A percentile compares a stretch with the other conserved stretches of the same genome.
Conservation (phyloP, 768 basidiomycete species). For the Pleurotus ostreatus region DNA sequence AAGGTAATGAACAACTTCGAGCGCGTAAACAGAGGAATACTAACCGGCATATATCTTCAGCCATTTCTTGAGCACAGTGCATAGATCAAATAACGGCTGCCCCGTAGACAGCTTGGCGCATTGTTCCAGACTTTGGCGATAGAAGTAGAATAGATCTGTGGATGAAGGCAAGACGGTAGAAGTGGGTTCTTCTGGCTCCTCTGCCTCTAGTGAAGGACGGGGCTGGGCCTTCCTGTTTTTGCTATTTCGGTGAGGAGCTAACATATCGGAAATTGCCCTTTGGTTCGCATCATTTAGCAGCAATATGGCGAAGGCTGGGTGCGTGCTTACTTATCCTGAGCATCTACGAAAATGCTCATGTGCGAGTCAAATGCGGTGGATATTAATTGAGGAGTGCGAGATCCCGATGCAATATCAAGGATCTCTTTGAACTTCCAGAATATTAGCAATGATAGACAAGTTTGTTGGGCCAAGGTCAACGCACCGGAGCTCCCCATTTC, state of each 20-base stretch:
- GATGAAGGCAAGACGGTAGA: slow-evolving; percentile 86
- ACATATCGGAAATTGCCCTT: slow-evolving; percentile 90
- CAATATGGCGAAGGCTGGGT: background rate
- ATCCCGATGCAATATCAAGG: slow-evolving; percentile 48
- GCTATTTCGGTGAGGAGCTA: slow-evolving; percentile 69
- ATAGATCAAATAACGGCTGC: slow-evolving; percentile 78
- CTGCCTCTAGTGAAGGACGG: slow-evolving; percentile 65
- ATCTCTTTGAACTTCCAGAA: slow-evolving; percentile 58
- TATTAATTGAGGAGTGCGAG: slow-evolving; percentile 62
- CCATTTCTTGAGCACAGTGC: slow-evolving; percentile 88
- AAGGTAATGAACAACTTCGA: background rate
- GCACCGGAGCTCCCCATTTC: slow-evolving; percentile 77
- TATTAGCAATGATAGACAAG: background rate
- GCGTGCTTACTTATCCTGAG: slow-evolving; percentile 80
- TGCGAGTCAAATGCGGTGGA: slow-evolving; percentile 91
- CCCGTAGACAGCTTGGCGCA: slow-evolving; percentile 89
- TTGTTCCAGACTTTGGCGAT: slow-evolving; percentile 91
- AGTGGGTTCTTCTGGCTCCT: slow-evolving; percentile 35
- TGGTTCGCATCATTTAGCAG: background rate
- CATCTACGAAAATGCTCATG: slow-evolving; percentile 91
- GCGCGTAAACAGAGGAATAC: slow-evolving; percentile 13
- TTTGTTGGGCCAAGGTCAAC: slow-evolving; percentile 10
- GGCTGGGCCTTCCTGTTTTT: slow-evolving; percentile 38
- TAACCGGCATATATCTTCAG: slow-evolving; percentile 86
- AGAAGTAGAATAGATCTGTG: slow-evolving; percentile 96